Base-by-base conservation (phyloP, 179 eudicot genomes). In the Camellia oleifera region DNA sequence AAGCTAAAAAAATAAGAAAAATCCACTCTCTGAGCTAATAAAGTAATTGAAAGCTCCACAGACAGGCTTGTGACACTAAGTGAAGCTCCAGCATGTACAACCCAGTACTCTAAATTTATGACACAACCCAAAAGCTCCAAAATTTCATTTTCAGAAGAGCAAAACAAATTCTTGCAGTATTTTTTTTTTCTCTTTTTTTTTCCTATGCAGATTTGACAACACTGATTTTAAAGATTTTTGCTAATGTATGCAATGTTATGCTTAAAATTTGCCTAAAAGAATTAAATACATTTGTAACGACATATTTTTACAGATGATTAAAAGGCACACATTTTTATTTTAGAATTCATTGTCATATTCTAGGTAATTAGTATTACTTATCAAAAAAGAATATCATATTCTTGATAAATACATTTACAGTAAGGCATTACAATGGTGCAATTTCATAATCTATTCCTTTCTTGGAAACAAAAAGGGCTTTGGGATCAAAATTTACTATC, bases 71-170 rank as follows among this genome's bases (percentile, higher is more conserved):
- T 20, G 69, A 54, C 7, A 46, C n/a, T n/a, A n/a, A 71, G 40
- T 48, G 40, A 50, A 48, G 57, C 32, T 71, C 15, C 56, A 69
- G 54, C 15, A 26, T 46, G 56, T 46, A 69, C 56, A 2, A 69
- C 74, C 74, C 54, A 3, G 23, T 69, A 46, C 52, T 17, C 12
- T 23, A 18, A 20, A 45, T 45, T 17, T 69, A 69, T 45, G 26
- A 46, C 10, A 46, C 74, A 54, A 69, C 74, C 23, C n/a, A 69
- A 69, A 69, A 69, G 56, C 26, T 50, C 74, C 56, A n/a, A 69
- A 69, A 68, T 13, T 1, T 42, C 48, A 68, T 67, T 67, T 68
- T 32, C 32, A 32, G 32, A 32, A 32, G 32, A 32, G 9, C 9
- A 67, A 67, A 8, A 61, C 78, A 71, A 23, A 46, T 20, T 50